Evolutionary conservation across 352 stramenopile species (phyloP), one percentile per base, ranked within the genome.

Genomic region (Phytophthora capsici): DNA sequence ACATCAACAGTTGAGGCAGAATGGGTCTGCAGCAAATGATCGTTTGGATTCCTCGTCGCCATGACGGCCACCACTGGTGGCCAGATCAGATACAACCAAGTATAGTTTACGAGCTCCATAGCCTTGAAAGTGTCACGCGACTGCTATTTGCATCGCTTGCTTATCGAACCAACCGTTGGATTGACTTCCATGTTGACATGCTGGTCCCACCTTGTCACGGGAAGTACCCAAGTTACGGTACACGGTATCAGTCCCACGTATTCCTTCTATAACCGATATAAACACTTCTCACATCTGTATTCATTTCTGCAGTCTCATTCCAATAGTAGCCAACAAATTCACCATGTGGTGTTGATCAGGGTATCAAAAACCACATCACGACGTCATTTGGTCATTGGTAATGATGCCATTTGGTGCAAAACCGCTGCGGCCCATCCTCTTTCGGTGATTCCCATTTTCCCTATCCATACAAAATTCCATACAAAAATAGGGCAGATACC

Each of bases 371-470:
- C 37, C 36, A 46, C 16, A 57, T 57, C 34, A 34, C 19, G 32
- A 32, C 48, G 32, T 45, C 49, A 57, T 22, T 34, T 9, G 14
- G 14, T 19, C 50, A 37, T 57, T 6, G n/a, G 34, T 47, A 57
- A 47, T 36, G 49, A 57, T 25, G 20, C 7, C 49, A 56, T 44
- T 19, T 30, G 13, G 12, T 41, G 41, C 52, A 59, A 20, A 50
- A 40, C 25, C 13, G 10, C 6, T 8, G 20, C 48, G 25, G 19
- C 5, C 13, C 32, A 45, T 56, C 30, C 20, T 14, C 25, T 52
- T 56, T 56, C 48, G 32, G 50, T 57, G 36, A 44, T 25, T 26
- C 44, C 52, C 52, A 43, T 50, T 59, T 50, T 51, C 43, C 38
- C 17, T 13, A 6, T 4, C 34, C 34, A 23, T 37, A 47, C 12